Conservation (phyloP, 2,329 filamentous ascomycete species). For the Botrytis hyacinthi region DNA sequence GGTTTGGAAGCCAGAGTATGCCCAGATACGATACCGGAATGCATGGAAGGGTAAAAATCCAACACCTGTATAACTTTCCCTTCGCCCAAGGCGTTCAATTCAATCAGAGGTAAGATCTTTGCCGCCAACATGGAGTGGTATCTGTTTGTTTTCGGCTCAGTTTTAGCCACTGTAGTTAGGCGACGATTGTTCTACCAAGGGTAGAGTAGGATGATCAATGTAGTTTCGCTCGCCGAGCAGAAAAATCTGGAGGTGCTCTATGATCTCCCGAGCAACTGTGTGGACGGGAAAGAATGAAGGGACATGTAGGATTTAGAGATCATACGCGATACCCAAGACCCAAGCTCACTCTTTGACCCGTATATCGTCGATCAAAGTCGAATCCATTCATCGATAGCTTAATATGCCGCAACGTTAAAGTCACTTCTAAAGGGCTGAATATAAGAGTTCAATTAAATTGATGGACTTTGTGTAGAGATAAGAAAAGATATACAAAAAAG, state of each 20-base stretch:
- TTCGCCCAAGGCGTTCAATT: neutral
- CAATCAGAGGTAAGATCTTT: neutral
- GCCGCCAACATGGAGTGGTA: neutral
- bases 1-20: neutral
- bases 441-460: neutral
- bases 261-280: neutral
- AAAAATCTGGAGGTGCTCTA: neutral
- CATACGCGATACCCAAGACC: neutral
- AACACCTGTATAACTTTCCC: neutral
- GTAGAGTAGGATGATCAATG: neutral
- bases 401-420: neutral
- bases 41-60: neutral
- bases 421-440: neutral
- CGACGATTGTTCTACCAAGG: neutral
- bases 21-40: neutral
- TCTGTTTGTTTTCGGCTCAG: neutral
- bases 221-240: neutral
- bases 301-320: neutral
- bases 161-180: neutral
- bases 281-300: neutral
- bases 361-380: neutral
- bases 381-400: neutral
- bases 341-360: neutral
- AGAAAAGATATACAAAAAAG: neutral
- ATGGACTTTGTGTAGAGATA: neutral